Evolutionary conservation across 2,329 filamentous ascomycete species (phyloP), one percentile per base, ranked within the genome.

Genomic region (Fusarium nurragi): DNA sequence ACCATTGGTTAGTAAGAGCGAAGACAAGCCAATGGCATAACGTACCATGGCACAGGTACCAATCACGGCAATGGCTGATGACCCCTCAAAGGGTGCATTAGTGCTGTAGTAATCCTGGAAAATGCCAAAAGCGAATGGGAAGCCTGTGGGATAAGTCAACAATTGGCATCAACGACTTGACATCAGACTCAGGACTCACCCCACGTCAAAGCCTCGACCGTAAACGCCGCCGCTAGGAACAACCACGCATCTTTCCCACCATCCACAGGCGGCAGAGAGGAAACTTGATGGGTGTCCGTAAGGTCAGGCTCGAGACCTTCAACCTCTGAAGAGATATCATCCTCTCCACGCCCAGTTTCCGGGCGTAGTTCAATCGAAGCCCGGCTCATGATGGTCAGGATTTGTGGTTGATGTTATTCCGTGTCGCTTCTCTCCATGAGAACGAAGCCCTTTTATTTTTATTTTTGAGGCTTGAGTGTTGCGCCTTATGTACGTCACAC

Each of bases 61-160:
- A 51, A 92, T 86, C 14, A 87, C 79, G 26, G 88, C 82, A 46
- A 90, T 86, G 39, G 81, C 78, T 25, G 80, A 78, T 0, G 81
- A 80, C 4, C 81, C 81, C 5, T 77, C 76, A 53, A 91, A 91
- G 2, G 86, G 84, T 6, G 81, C 80, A 56, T 88, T 81, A 2
- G 79, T 83, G 32, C 80, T 83, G 73, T 92, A 92, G 74, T 90
- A 89, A 48, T 88, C 83, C 67, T 91, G 88, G 70, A 92, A 91
- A 22, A 92, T 82, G 39, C 89, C 90, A 72, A 88, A 92, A 0
- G 87, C 83, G 54, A 88, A 88, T 0, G 88, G 86, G 54, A 91
- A 90, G 3, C 88, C 88, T 90, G 37, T 0, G 25, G 0, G 4
- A 1, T 2, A 3, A 25, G 16, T 60, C 3, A 48, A 8, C 6